These are phyloP conservation scores for Debaryomycetaceae sp. DNA, from an alignment of 1,139 yeast species.

Conservation along the genomic window DNA sequence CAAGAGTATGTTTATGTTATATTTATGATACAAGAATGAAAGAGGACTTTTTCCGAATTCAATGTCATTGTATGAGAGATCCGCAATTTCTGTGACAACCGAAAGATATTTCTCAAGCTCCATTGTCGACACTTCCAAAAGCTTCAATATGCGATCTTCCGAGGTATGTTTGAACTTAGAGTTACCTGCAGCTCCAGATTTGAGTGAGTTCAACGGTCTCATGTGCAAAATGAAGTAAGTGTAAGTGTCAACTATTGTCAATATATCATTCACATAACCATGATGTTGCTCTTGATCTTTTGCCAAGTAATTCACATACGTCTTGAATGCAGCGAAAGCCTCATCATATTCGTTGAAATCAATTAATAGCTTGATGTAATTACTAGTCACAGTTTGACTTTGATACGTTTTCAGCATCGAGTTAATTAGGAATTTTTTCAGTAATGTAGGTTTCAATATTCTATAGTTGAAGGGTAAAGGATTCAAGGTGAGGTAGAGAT, in stretches of 20 bases:
- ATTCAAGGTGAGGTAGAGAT: conserved; percentile 30
- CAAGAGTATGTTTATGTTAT: conserved; percentile 31
- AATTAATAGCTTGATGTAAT: conserved; percentile 31
- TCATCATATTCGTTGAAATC: conserved; percentile 41
- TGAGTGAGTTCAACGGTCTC: conserved; percentile 33
- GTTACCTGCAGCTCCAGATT: conserved; percentile 11
- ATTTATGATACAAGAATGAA: conserved; percentile 37
- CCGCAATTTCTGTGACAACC: conserved; percentile 20
- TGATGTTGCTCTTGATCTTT: conserved; percentile 32
- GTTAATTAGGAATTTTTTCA: conserved; percentile 31
- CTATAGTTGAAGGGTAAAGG: conserved; percentile 19
- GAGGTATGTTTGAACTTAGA: conserved; percentile 26
- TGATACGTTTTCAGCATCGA: conserved; percentile 36
- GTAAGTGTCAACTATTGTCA: conserved; percentile 35
- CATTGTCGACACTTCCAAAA: conserved; percentile 16
- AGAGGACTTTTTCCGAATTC: conserved; percentile 16
- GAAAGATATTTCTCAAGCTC: conserved; percentile 23
- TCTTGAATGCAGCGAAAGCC: conserved; percentile 42
- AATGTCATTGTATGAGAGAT: conserved; percentile 25
- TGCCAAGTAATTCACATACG: conserved; percentile 32
- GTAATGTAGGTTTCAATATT: conserved; percentile 23
- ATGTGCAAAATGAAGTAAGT: conserved; percentile 33
- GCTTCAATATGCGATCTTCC: conserved; percentile 18
- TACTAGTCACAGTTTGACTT: conserved; percentile 31
- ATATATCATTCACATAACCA: conserved; percentile 31